Base-by-base conservation (phyloP, 2,329 filamentous ascomycete species). In the Fusarium goolgardi region DNA sequence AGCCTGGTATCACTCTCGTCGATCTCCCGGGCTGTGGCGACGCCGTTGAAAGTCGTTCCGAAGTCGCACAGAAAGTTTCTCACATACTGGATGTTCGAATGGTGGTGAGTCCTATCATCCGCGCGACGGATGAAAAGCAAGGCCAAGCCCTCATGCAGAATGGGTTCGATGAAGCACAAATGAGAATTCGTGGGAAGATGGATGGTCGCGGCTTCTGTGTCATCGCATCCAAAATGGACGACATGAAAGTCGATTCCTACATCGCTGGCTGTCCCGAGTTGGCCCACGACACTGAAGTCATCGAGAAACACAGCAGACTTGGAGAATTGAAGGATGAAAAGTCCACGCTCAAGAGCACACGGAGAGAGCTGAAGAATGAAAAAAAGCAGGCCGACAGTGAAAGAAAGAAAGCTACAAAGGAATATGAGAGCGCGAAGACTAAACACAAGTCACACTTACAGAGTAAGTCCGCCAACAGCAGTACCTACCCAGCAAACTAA, bases 1-100 rank as follows among this genome's bases (percentile, higher is more conserved):
- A 78, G 1, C 81, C 82, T 5, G 84, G 85, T 0, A 79, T 84
- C 3, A 80, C 82, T 0, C 76, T 87, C 6, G 84, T 86, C 1
- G 84, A 88, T 61, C 76, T 88, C 0, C 85, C 85, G 0, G 85
- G 86, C 10, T 78, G 85, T 0, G 81, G 82, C 1, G 86, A 88
- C 20, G 58, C 61, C 0, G 61, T 69, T 0, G 56, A 63, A 2
- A 75, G 75, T 21, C 75, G 78, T 3, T 70, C 71, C 0, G 46
- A 59, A 0, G 52, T 79, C 0, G 75, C 77, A 0, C 18, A 59
- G 4, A 55, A 59, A 0, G 71, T 62, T 20, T 70, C 70, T 6
- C n/a, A 60, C 0, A 53, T 44, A 0, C 55, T 79, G 0, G 70
- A 75, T 11, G 65, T 77, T 4, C 75, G 75, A 0, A 44, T 78